Base-by-base conservation (phyloP, 2,329 filamentous ascomycete species). In the Zalaria obscura region DNA sequence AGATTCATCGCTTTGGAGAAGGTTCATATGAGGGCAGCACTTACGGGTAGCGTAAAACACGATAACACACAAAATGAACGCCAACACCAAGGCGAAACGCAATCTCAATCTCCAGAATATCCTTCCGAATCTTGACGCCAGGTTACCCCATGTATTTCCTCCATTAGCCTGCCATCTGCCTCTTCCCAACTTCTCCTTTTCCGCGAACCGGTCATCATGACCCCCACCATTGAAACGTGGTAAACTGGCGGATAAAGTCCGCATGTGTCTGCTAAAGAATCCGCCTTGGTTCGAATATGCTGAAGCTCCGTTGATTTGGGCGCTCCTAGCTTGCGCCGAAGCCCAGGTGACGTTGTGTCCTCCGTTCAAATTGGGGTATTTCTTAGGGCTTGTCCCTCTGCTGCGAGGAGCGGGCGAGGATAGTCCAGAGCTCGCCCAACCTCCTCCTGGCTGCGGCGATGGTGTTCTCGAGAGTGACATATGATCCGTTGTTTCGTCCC, bases 391-490 rank as follows among this genome's bases (percentile, higher is more conserved):
- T 46, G 34, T 55, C 50, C 44, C 38, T 32, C 43, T 39, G 35
- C 38, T 45, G 35, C 34, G 36, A 6, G 36, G 40, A 29, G 64
- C 68, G 49, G 76, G 78, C 46, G 82, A 78, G 55, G 76, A 81
- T 53, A 93, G 70, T 45, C 84, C 56, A 85, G 72, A 48, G 80
- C 81, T 91, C 43, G 84, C 78, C 88, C 89, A 95, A 52, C 87
- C 87, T 57, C 85, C 86, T 54, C 83, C 82, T 47, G 78, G 81
- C 48, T 78, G 74, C 47, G 88, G 89, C 42, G 86, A 94, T 39
- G 88, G 85, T 57, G 85, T 93, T 64, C 86, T 78, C 51, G 87
- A 91, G 48, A 89, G 67, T 51, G 83, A 83, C 88, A 94, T 94
- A 45, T 48, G 49, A 5, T 42, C 29, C n/a, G 7, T 32, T 32